These are phyloP conservation scores for Echeveria elegans DNA, from an alignment of 164 flowering plant species.

Conservation along the genomic window DNA sequence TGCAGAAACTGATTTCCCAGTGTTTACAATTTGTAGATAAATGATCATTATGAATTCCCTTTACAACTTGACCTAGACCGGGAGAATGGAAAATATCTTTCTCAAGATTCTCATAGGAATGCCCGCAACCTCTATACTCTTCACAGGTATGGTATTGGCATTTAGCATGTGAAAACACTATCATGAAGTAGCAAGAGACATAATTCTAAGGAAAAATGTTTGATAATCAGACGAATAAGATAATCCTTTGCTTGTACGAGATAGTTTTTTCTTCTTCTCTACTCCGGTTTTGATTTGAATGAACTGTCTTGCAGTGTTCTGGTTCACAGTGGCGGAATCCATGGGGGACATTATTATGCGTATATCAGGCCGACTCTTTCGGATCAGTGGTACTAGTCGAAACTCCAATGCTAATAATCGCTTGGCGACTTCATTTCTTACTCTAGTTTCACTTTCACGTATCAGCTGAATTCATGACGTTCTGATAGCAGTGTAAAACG, in stretches of 20 bases:
- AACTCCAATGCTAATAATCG: background rate
- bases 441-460: background rate
- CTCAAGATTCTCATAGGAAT: slow-evolving; percentile 29
- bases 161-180: background rate
- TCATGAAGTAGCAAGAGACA: background rate
- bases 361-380: slow-evolving; percentile 59
- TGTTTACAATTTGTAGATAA: slow-evolving; percentile 15
- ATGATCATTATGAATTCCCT: slow-evolving; percentile 33
- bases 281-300: background rate
- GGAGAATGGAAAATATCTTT: slow-evolving; percentile 26
- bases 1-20: background rate
- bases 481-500: background rate
- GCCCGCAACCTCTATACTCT: slow-evolving; percentile 30
- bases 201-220: background rate
- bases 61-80: slow-evolving; percentile 30
- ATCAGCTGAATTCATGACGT: background rate
- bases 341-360: slow-evolving; percentile 60
- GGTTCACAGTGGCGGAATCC: slow-evolving; percentile 61
- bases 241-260: background rate
- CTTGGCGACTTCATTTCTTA: background rate
- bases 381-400: slow-evolving; percentile 41
- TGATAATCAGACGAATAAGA: background rate
- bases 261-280: background rate
- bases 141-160: slow-evolving; percentile 18
- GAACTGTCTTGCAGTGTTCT: slow-evolving; percentile 30